Evolutionary conservation across 192 early-diverging fungal species (phyloP).

Genomic region (Linnemannia schmuckeri): DNA sequence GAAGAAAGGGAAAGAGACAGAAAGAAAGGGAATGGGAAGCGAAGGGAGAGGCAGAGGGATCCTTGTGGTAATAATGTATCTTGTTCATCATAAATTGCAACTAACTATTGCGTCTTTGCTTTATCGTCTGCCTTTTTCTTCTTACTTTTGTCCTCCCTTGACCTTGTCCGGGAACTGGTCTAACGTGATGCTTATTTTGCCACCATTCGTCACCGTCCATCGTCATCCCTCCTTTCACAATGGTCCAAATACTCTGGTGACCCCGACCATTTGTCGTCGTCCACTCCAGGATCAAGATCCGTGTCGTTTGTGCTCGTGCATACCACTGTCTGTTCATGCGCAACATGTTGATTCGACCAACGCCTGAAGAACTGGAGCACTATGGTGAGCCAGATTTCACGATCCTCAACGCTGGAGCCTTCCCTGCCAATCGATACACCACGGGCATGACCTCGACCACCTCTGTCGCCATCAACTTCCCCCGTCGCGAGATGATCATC

Average conservation of each 20-base stretch:
- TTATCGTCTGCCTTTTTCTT: too few relatives aligned
- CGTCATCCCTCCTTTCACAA: not conserved
- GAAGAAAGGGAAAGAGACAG: not conserved
- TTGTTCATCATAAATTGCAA: not conserved
- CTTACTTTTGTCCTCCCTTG: too few relatives aligned
- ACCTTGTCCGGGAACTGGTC: too few relatives aligned
- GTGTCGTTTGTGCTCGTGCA: slow-evolving; percentile 91
- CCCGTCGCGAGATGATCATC: slow-evolving; percentile 94
- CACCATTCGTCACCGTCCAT: not conserved
- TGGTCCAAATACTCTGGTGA: not conserved
- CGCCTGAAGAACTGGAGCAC: slow-evolving; percentile 85
- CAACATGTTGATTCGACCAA: slow-evolving; percentile 98
- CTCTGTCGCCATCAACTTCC: slow-evolving; percentile 91
- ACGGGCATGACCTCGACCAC: slow-evolving; percentile 96
- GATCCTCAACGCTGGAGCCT: slow-evolving; percentile 94
- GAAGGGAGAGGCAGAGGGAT: not conserved
- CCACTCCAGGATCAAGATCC: slow-evolving; percentile 88
- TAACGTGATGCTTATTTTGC: too few relatives aligned
- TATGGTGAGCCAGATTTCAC: slow-evolving; percentile 97
- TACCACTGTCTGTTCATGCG: slow-evolving; percentile 98
- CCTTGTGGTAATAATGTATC: not conserved
- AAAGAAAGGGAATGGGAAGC: not conserved
- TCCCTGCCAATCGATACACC: slow-evolving; percentile 93
- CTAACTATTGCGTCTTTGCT: not conserved
- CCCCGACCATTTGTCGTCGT: not conserved